Conservation (phyloP, 1,139 yeast species). For the Lodderomyces theae region DNA sequence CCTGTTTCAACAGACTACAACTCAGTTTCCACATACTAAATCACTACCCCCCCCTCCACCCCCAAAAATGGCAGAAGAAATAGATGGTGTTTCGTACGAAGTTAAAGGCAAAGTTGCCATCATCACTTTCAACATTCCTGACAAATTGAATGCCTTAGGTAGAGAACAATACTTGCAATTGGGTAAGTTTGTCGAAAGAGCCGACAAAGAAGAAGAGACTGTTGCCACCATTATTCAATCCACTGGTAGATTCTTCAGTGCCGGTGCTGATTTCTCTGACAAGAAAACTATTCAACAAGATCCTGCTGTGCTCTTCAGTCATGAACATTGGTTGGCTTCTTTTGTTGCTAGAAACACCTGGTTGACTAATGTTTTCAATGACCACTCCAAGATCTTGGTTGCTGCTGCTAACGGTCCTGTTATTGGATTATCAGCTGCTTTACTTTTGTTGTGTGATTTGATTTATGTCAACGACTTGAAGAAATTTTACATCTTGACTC, state of each 20-base stretch:
- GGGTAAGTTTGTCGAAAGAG: slow-evolving; percentile 59
- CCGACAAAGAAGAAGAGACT: slow-evolving; percentile 66
- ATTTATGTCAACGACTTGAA: slow-evolving; percentile 63
- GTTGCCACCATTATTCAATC: slow-evolving; percentile 66
- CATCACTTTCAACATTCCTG: slow-evolving; percentile 67
- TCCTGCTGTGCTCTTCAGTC: slow-evolving; percentile 32
- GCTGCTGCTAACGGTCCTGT: slow-evolving; percentile 87
- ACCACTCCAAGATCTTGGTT: slow-evolving; percentile 70
- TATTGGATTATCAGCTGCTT: slow-evolving; percentile 73
- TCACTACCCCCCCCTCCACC: no score
- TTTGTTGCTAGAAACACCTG: slow-evolving; percentile 71
- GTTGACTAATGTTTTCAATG: slow-evolving; percentile 65
- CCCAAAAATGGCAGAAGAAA: slow-evolving; percentile 17
- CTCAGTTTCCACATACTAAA: slow-evolving; percentile 1
- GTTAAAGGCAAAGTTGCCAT: slow-evolving; percentile 56
- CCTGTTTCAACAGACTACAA: neutral
- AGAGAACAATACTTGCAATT: slow-evolving; percentile 63
- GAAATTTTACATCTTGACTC: slow-evolving; percentile 62
- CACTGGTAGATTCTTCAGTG: slow-evolving; percentile 75
- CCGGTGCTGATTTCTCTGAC: slow-evolving; percentile 74
- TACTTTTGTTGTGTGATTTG: slow-evolving; percentile 74
- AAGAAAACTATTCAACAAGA: slow-evolving; percentile 22
- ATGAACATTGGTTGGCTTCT: slow-evolving; percentile 55
- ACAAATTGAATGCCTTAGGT: slow-evolving; percentile 64
- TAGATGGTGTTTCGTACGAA: slow-evolving; percentile 44